These are phyloP conservation scores for Penicillium sp. DNA, from an alignment of 2,329 filamentous ascomycete species.

Conservation along the genomic window DNA sequence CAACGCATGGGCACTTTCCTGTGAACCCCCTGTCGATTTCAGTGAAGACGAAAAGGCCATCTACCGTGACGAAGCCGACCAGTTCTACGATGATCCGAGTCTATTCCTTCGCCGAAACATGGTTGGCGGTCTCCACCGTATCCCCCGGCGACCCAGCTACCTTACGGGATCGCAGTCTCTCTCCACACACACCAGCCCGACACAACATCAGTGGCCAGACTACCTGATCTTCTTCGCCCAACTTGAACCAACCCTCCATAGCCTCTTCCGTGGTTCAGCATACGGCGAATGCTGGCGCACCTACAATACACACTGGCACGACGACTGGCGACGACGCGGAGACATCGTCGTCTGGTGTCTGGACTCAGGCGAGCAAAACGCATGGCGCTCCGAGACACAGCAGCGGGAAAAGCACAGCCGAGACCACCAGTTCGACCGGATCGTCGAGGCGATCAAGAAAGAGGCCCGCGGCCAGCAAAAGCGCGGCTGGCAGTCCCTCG, in stretches of 20 bases:
- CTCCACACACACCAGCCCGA: conserved; percentile 2
- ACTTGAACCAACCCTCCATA: conserved; percentile 49
- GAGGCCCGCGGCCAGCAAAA: conserved; percentile 18
- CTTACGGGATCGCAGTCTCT: conserved; percentile 1
- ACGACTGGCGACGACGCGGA: conserved; percentile 57
- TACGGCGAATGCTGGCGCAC: conserved; percentile 58
- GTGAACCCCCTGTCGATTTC: conserved; percentile 78
- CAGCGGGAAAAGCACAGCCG: conserved; percentile 21
- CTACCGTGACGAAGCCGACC: conserved; percentile 86
- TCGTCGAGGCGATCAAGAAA: conserved; percentile 31
- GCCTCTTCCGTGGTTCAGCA: conserved; percentile 41
- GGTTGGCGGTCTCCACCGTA: conserved; percentile 34
- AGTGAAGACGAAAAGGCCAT: conserved; percentile 54
- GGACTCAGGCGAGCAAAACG: conserved; percentile 33
- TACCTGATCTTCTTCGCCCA: conserved; percentile 55
- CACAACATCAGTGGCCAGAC: conserved; percentile 44
- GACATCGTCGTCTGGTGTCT: conserved; percentile 60
- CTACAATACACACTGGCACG: conserved; percentile 60
- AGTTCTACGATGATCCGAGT: conserved; percentile 69
- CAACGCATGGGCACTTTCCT: conserved; percentile 77
- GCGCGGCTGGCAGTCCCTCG: conserved; percentile 8
- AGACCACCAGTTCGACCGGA: conserved; percentile 35
- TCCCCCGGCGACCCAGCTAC: conserved; percentile 35
- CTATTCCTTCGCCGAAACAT: conserved; percentile 57
- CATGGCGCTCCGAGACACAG: conserved; percentile 32